Base-by-base conservation (phyloP, 768 basidiomycete genomes). In the Amanita rubescens region DNA sequence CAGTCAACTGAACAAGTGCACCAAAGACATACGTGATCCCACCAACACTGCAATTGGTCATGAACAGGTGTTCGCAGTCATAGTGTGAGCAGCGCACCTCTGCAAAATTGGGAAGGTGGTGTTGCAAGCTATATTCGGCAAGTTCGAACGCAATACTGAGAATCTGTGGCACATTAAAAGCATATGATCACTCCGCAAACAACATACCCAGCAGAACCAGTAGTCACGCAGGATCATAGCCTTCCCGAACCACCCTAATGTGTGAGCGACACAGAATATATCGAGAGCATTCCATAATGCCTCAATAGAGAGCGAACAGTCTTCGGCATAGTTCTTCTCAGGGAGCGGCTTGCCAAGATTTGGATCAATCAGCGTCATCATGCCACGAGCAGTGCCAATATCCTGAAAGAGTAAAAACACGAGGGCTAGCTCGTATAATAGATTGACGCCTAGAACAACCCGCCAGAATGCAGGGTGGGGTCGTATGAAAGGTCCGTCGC, bases 381-480 rank as follows among this genome's bases (percentile, higher is more conserved):
- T 87, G 34, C 69, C 62, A 48, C 86, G 78, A 10, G 90, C 90
- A 14, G 86, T 87, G 53, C 75, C 70, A 24, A 93, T 70, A 68
- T 93, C 89, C 68, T 93, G 88, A 67, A 93, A 93, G 48, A 93
- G 77, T 30, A 94, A 65, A 67, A 92, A 94, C 42, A 92, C 90
- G 35, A 94, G 71, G 10, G 77, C 82, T 38, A 94, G 72, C 64
- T 90, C 89, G 63, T 94, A 94, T 25, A 92, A 73, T 14, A 94
- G 68, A 68, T 94, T 94, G 56, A 89, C 70, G 22, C 88, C 90
- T 24, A 93, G 74, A 4, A 90, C 76, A 35, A 82, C 71, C 48
- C 91, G 77, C 90, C 90, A 92, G 67, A 90, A 88, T 15, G 84
- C 86, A 55, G 90, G 90, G 66, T 94, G 90, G 0, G 90, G 90